Conservation (phyloP, 2,329 filamentous ascomycete species). For the Penicillium thymicola region DNA sequence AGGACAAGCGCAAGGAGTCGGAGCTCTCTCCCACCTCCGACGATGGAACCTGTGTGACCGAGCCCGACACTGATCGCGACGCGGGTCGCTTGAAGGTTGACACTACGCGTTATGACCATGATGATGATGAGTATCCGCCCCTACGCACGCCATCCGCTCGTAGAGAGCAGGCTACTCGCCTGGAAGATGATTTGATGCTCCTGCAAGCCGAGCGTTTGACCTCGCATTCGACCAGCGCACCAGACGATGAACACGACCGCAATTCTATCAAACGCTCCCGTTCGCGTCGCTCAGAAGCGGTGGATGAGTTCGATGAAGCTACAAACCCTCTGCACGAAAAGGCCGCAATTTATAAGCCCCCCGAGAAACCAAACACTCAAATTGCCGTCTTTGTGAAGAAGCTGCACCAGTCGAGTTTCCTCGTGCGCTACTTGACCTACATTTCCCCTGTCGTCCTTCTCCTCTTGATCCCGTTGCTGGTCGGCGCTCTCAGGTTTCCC, state of each 20-base stretch:
- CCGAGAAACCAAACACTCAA: constrained; percentile 59
- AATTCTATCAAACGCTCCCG: constrained; percentile 52
- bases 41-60: constrained; percentile 32
- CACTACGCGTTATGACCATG: constrained; percentile 24
- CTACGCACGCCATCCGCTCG: constrained; percentile 53
- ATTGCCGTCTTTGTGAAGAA: constrained; percentile 64
- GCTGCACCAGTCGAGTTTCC: constrained; percentile 62
- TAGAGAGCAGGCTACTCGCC: constrained; percentile 58
- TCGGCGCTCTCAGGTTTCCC: constrained; percentile 61
- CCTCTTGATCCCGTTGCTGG: constrained; percentile 64
- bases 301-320: constrained; percentile 65
- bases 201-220: constrained; percentile 63
- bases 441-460: constrained; percentile 63
- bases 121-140: constrained; percentile 3
- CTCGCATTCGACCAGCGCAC: constrained; percentile 40
- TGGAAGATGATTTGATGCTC: constrained; percentile 65
- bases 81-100: constrained; percentile 26
- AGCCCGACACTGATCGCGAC: constrained; percentile 15
- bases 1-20: constrained; percentile 23
- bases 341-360: constrained; percentile 62
- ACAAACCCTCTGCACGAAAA: constrained; percentile 69
- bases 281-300: constrained; percentile 53
- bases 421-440: constrained; percentile 69
- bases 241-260: constrained; percentile 30
- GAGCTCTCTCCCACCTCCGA: constrained; percentile 29